A percentile compares a stretch with the other conserved stretches of the same genome.
phyloP scores from a whole-genome alignment of 371 early-diverging fungal genomes.

The Mortierella sp. region DNA sequence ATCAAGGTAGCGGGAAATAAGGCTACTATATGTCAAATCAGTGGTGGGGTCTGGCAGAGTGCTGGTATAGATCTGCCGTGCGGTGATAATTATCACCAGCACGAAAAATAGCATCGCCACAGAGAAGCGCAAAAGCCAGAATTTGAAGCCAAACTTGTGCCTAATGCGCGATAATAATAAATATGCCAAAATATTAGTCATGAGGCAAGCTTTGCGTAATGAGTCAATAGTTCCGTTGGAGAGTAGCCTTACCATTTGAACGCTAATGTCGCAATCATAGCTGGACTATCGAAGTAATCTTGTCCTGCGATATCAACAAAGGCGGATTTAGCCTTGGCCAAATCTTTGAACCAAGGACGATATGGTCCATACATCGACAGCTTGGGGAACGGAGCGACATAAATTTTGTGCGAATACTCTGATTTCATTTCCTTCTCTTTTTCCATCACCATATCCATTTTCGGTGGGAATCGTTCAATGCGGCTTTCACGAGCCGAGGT shows the following conservation, averaged over 20 bases:
- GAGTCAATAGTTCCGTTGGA: background rate
- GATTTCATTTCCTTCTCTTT: slow-evolving; percentile 23
- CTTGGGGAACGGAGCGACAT: slow-evolving; percentile 55
- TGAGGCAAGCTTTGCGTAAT: background rate
- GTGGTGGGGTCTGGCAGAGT: background rate
- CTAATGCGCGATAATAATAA: slow-evolving; percentile 12
- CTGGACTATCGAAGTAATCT: slow-evolving; percentile 54
- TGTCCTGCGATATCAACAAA: slow-evolving; percentile 49
- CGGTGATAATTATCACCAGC: slow-evolving; percentile 31
- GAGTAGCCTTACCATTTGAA: slow-evolving; percentile 43
- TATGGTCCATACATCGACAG: slow-evolving; percentile 54
- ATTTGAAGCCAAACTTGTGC: slow-evolving; percentile 46
- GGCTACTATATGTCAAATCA: background rate
- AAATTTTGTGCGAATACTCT: slow-evolving; percentile 42
- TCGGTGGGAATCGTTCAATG: slow-evolving; percentile 22
- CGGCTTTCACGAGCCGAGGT: slow-evolving; percentile 34
- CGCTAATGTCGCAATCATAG: slow-evolving; percentile 50
- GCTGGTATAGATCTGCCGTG: slow-evolving; percentile 18
- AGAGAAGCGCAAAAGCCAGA: slow-evolving; percentile 32
- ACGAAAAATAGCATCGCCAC: slow-evolving; percentile 34
- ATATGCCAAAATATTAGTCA: background rate
- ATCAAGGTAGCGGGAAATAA: no score
- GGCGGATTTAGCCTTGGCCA: slow-evolving; percentile 25
- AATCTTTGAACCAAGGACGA: slow-evolving; percentile 24
- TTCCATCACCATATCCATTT: slow-evolving; percentile 19